These are phyloP conservation scores for Plasmodium relictum DNA, from an alignment of 169 alveolate genomes.

Conservation along the genomic window DNA sequence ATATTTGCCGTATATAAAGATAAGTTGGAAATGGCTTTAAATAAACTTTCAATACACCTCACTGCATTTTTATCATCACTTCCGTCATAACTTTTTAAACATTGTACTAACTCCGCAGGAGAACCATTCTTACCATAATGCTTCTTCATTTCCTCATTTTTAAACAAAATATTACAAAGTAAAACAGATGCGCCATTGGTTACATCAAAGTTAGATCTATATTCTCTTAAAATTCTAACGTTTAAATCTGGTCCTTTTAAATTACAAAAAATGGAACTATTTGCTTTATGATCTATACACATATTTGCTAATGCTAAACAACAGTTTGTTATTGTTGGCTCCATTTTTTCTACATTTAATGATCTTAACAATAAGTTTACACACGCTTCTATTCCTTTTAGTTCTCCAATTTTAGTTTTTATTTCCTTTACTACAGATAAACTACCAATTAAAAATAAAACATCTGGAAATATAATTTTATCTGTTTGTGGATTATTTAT, in stretches of 20 bases:
- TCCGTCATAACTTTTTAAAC: conserved; percentile 86
- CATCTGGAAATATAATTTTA: conserved; percentile 88
- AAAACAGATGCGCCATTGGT: conserved; percentile 91
- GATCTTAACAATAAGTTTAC: conserved; percentile 82
- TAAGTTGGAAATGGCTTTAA: conserved; percentile 91
- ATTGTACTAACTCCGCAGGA: conserved; percentile 91
- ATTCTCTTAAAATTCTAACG: conserved; percentile 85
- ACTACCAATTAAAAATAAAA: conserved; percentile 89
- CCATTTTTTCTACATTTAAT: conserved; percentile 81
- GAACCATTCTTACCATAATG: conserved; percentile 90
- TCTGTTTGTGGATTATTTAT: conserved; percentile 80
- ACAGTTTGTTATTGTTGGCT: conserved; percentile 89
- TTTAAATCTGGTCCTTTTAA: conserved; percentile 91
- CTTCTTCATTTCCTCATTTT: conserved; percentile 90
- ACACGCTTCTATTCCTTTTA: conserved; percentile 79
- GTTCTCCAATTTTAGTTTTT: conserved; percentile 87
- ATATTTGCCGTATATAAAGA: conserved; percentile 90
- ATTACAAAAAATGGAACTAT: conserved; percentile 86
- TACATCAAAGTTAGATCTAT: conserved; percentile 88
- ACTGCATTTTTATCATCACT: conserved; percentile 86
- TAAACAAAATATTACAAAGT: conserved; percentile 90
- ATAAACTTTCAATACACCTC: conserved; percentile 90
- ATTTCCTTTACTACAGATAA: conserved; percentile 87
- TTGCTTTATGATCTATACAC: conserved; percentile 89
- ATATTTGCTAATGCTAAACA: conserved; percentile 93